A percentile compares a stretch with the other conserved stretches of the same genome.
Conservation (phyloP, 169 alveolate species). For the Cryptosporidium felis region DNA sequence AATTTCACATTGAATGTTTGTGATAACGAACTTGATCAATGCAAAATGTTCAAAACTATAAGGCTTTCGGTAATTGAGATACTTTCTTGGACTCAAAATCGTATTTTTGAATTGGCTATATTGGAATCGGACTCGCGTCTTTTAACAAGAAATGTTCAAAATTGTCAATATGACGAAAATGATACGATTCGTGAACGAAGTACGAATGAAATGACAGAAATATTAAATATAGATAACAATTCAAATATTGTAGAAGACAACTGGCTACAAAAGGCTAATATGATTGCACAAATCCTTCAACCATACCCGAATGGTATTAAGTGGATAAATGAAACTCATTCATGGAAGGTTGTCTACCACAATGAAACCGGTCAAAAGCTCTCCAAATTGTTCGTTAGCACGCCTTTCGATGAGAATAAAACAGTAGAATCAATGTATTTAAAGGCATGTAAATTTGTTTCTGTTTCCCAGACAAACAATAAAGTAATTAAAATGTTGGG, state of each 20-base stretch:
- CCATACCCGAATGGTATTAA: constrained; percentile 66
- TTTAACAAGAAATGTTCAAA: neutral
- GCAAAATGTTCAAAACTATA: neutral
- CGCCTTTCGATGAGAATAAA: constrained; percentile 27
- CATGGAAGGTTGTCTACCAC: constrained; percentile 43
- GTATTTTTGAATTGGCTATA: constrained; percentile 1
- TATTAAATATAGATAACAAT: neutral
- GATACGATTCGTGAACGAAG: neutral
- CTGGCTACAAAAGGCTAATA: constrained; percentile 43
- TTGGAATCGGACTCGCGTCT: neutral
- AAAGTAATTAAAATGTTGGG: constrained; percentile 42
- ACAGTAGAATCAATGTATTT: constrained; percentile 53
- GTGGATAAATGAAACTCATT: constrained; percentile 30
- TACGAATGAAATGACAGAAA: neutral
- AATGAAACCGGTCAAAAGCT: constrained; percentile 38
- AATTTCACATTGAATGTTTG: neutral
- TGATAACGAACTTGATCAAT: neutral
- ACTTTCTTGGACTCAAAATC: constrained; percentile 43
- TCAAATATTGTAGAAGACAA: constrained; percentile 14
- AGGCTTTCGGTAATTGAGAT: constrained; percentile 3
- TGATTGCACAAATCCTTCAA: constrained; percentile 38
- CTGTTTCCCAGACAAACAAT: constrained; percentile 49
- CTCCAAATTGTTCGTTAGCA: neutral
- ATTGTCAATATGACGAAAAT: neutral
- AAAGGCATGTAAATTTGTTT: constrained; percentile 50